Conservation (phyloP, 73 alveolate species). For the Paramecium primaurelia region DNA sequence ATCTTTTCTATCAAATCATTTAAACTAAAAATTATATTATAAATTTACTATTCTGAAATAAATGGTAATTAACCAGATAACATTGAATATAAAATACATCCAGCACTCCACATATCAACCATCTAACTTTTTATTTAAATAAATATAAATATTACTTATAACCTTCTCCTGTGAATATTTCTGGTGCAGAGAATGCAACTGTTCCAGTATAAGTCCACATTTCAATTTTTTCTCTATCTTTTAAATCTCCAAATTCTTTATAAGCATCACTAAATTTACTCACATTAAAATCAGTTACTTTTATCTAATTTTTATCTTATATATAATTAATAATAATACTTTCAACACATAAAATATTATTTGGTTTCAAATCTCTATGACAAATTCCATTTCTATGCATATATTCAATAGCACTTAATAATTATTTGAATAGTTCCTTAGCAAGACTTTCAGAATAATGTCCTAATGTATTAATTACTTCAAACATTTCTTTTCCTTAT, state of each 20-base stretch:
- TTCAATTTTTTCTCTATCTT: slow-evolving; percentile 35
- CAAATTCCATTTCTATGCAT: slow-evolving; percentile 54
- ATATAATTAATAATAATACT: background rate
- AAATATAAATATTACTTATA: background rate
- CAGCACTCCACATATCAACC: slow-evolving; percentile 64
- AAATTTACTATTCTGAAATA: slow-evolving; percentile 46
- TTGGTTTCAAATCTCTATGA: slow-evolving; percentile 53
- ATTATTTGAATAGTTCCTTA: slow-evolving; percentile 23
- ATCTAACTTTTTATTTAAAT: background rate
- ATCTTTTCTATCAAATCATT: slow-evolving; percentile 14
- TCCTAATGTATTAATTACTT: slow-evolving; percentile 47
- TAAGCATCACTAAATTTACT: slow-evolving; percentile 54
- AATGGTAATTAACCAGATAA: slow-evolving; percentile 52
- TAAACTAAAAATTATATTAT: background rate
- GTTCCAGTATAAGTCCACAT: slow-evolving; percentile 63
- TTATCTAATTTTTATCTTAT: slow-evolving; percentile 33
- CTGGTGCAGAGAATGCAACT: slow-evolving; percentile 60
- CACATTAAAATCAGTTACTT: slow-evolving; percentile 55
- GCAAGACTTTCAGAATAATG: slow-evolving; percentile 54
- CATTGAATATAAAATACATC: slow-evolving; percentile 49
- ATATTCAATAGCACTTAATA: slow-evolving; percentile 49
- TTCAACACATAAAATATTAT: slow-evolving; percentile 42
- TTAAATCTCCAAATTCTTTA: slow-evolving; percentile 39
- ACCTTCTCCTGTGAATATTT: slow-evolving; percentile 53
- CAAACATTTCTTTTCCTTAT: slow-evolving; percentile 61